Evolutionary conservation across 2,329 filamentous ascomycete species (phyloP), one percentile per base, ranked within the genome.

Genomic region (Diaporthe citrichinensis): DNA sequence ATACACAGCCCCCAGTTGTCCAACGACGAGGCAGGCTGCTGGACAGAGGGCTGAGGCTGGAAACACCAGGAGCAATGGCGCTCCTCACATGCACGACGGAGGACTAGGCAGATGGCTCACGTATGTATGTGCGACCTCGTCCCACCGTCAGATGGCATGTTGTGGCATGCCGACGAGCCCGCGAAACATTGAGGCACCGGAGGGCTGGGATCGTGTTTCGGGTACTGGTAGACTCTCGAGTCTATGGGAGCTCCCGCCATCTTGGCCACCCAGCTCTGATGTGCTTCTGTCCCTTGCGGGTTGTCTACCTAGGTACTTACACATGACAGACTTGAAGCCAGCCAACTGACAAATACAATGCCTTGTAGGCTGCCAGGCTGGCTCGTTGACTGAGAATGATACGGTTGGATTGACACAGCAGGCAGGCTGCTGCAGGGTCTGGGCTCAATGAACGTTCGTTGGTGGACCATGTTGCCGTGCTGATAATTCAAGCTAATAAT

Each of bases 181-280:
- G 28, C 9, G 39, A 61, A 44, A 46, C 15, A 25, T 31, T 46
- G 39, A 31, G 23, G 44, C 28, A 23, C 62, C 44, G 12, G 12
- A 68, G 7, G 31, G 62, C 46, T 68, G 44, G 44, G 44, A 25
- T 53, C 4, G 44, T 53, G 62, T 68, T 53, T 51, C 62, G 44
- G 28, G 31, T 6, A 25, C 28, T 17, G 31, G 31, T 51, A 20
- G 28, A 28, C 15, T 31, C 28, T 67, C 62, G 23, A 39, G 36
- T 44, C 39, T 44, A 6, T 10, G 23, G 28, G 23, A 68, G 31
- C 23, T 25, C 17, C 31, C 23, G 25, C 7, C 28, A 44, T 20
- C 20, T 23, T 23, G 41, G 4, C 8, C 41, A 51, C 15, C 25
- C 61, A 49, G 28, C 41, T 51, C 61, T 34, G 28, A 17, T 34